Conservation (phyloP, 345 rosid genomes). For the Eucalyptus guilfoylei region DNA sequence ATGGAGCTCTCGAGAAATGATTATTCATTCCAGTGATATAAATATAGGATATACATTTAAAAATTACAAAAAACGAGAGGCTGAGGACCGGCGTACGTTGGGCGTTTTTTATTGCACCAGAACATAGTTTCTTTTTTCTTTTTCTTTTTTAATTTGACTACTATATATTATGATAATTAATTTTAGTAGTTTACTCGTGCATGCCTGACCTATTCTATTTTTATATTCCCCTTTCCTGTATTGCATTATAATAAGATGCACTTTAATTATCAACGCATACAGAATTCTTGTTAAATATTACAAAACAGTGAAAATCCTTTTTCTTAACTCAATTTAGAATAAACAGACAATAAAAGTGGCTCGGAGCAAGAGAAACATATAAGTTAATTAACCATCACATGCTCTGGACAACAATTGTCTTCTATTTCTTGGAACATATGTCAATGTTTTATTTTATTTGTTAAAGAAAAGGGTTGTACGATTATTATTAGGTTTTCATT, state of each 20-base stretch:
- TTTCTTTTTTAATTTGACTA: not conserved
- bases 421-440: not conserved
- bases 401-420: not conserved
- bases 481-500: not conserved
- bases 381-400: not conserved
- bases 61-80: not conserved
- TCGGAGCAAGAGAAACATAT: not conserved
- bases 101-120: not conserved
- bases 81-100: not conserved
- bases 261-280: not conserved
- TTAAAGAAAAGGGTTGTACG: not conserved
- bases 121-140: not conserved
- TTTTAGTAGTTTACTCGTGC: not conserved
- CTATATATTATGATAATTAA: not conserved
- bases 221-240: not conserved
- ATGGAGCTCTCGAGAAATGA: not conserved
- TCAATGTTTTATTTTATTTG: not conserved
- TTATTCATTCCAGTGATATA: not conserved
- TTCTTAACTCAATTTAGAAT: not conserved
- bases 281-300: not conserved
- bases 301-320: not conserved
- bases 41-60: not conserved
- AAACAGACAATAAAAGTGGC: not conserved
- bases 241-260: not conserved
- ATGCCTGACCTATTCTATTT: not conserved